phyloP scores from a whole-genome alignment of 2,329 filamentous ascomycete species.

The Fusarium fracticaudum region DNA sequence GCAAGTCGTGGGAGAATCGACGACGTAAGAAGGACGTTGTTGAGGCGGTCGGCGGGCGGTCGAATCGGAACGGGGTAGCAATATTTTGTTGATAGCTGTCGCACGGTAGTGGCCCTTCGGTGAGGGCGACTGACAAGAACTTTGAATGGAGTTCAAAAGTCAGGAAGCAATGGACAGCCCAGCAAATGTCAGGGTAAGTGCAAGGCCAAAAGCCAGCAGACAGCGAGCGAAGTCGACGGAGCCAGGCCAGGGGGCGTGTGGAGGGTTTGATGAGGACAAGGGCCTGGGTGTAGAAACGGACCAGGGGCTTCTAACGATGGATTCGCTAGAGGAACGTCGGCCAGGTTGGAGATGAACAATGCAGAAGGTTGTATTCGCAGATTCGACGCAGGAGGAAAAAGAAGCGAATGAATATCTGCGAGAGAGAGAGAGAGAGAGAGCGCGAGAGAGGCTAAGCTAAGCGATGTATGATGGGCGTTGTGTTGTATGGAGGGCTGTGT shows the following conservation, averaged over 20 bases:
- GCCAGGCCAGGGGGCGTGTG: conserved; percentile 40
- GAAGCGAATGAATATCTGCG: conserved; percentile 22
- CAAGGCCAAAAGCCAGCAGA: conserved; percentile 26
- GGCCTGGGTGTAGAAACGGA: conserved; percentile 35
- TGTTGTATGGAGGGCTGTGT: conserved; percentile 14
- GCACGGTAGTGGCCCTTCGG: conserved; percentile 36
- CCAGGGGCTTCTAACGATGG: conserved; percentile 28
- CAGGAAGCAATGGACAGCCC: conserved; percentile 28
- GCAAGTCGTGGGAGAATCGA: conserved; percentile 16
- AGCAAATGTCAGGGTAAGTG: conserved; percentile 20
- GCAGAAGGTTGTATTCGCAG: conserved; percentile 6
- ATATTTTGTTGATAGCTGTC: conserved; percentile 27
- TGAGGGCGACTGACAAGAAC: conserved; percentile 28
- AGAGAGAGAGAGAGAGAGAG: neutral
- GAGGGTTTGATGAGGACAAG: conserved; percentile 44
- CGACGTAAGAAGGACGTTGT: conserved; percentile 11
- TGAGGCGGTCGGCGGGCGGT: conserved; percentile 22
- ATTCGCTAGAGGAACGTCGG: conserved; percentile 35
- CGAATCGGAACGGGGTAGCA: conserved; percentile 18
- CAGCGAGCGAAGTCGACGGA: conserved; percentile 27
- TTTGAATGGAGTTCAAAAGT: conserved; percentile 24
- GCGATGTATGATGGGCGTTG: conserved; percentile 23
- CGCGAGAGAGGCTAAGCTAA: conserved; percentile 16
- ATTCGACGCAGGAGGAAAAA: conserved; percentile 19
- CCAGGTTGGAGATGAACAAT: conserved; percentile 10